Percentiles rank a stretch among this genome's conserved stretches.
phyloP scores from a whole-genome alignment of 768 basidiomycete genomes.

The Hericium rajendrae region DNA sequence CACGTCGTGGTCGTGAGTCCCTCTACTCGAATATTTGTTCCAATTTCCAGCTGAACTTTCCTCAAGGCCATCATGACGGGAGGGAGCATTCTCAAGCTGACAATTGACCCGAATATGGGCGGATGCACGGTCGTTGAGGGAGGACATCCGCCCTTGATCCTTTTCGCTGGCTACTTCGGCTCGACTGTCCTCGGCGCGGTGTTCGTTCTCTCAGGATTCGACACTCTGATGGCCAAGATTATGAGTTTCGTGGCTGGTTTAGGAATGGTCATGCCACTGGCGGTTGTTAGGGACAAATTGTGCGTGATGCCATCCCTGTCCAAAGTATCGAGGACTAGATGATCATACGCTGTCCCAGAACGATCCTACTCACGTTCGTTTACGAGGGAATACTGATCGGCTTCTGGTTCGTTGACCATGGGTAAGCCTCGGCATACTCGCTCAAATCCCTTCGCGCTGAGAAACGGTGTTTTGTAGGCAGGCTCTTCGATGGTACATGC shows the following conservation, averaged over 20 bases:
- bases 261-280: constrained; percentile 76
- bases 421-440: constrained; percentile 34
- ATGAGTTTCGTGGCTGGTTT: constrained; percentile 86
- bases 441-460: too few species aligned
- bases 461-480: constrained; percentile 33
- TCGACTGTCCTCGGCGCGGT: constrained; percentile 74
- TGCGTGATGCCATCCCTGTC: constrained; percentile 28
- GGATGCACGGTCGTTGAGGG: constrained; percentile 73
- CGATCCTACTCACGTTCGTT: constrained; percentile 69
- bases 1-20: constrained; percentile 64
- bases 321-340: neutral
- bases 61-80: constrained; percentile 68
- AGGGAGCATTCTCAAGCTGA: constrained; percentile 67
- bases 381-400: constrained; percentile 86
- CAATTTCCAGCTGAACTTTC: neutral
- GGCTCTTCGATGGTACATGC: constrained; percentile 76
- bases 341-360: constrained; percentile 36
- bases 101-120: constrained; percentile 77
- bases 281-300: constrained; percentile 86
- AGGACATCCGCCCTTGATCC: constrained; percentile 60
- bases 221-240: constrained; percentile 85
- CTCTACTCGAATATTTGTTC: neutral
- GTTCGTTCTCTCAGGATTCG: constrained; percentile 79
- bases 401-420: constrained; percentile 94
- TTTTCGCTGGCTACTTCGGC: constrained; percentile 75